Percentiles rank a stretch among this genome's conserved stretches.
phyloP scores from a whole-genome alignment of 192 early-diverging fungal genomes.

The Haplosporangium gracile region DNA sequence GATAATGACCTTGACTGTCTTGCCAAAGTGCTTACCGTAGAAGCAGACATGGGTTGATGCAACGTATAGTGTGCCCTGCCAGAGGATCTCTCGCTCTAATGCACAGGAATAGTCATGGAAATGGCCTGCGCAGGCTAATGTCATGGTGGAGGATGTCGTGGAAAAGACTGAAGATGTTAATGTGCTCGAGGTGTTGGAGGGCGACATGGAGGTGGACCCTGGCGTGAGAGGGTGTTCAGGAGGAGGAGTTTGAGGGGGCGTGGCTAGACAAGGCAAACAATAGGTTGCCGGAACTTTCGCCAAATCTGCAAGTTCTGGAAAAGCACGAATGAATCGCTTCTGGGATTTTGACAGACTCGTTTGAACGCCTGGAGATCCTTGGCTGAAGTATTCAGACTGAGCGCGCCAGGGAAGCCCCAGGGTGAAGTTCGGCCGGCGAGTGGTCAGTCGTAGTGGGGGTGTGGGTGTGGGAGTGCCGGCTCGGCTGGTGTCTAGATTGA shows the following conservation, averaged over 20 bases:
- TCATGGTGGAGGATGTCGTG: neutral
- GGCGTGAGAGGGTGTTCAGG: neutral
- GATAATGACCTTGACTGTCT: slow-evolving; percentile 58
- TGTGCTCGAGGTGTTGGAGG: slow-evolving; percentile 14
- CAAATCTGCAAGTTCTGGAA: slow-evolving; percentile 35
- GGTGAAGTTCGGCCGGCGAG: slow-evolving; percentile 14
- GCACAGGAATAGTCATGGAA: slow-evolving; percentile 59
- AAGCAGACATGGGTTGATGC: slow-evolving; percentile 65
- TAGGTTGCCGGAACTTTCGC: slow-evolving; percentile 16
- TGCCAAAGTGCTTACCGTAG: slow-evolving; percentile 69
- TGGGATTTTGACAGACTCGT: slow-evolving; percentile 16
- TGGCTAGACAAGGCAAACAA: slow-evolving; percentile 24
- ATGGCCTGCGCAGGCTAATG: slow-evolving; percentile 19
- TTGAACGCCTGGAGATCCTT: neutral
- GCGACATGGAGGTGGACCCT: neutral
- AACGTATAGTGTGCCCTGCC: slow-evolving; percentile 67
- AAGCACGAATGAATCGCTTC: slow-evolving; percentile 14
- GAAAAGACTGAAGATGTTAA: slow-evolving; percentile 6
- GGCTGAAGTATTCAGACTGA: slow-evolving; percentile 26
- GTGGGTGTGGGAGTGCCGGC: neutral
- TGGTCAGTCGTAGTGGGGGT: neutral
- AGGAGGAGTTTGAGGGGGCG: slow-evolving; percentile 27
- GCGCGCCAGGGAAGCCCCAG: slow-evolving; percentile 34
- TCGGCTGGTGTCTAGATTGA: neutral
- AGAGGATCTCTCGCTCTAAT: slow-evolving; percentile 67